Conservation (phyloP, 1,284 basidiomycete species). For the Ustilago loliicola region DNA sequence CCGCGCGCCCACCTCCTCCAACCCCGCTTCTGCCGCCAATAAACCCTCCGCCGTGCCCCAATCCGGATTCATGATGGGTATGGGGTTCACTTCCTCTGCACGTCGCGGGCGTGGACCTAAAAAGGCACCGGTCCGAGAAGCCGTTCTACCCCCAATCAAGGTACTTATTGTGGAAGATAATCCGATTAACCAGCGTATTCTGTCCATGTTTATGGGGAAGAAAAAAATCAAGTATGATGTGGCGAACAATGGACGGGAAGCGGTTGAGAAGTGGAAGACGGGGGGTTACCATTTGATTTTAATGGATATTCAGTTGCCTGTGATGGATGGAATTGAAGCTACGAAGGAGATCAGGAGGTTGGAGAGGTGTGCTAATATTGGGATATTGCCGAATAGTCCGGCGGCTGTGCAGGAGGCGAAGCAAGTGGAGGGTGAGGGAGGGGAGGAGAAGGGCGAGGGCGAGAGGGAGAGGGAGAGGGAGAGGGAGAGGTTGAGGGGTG, state of each 20-base stretch:
- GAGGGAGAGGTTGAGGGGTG: neutral
- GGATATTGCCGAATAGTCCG: conserved; percentile 78
- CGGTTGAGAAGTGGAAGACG: conserved; percentile 93
- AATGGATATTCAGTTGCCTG: conserved; percentile 99
- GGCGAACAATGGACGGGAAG: conserved; percentile 94
- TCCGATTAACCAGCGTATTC: conserved; percentile 96
- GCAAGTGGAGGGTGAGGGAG: neutral
- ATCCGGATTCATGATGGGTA: conserved; percentile 67
- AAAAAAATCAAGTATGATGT: conserved; percentile 96
- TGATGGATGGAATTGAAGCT: conserved; percentile 97
- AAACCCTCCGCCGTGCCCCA: conserved; percentile 65
- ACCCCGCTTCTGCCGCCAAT: conserved; percentile 37
- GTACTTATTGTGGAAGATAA: conserved; percentile 78
- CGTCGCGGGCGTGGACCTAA: conserved; percentile 52
- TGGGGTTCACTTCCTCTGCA: conserved; percentile 55
- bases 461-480: neutral
- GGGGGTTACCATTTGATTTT: conserved; percentile 96
- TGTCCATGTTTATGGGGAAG: conserved; percentile 94
- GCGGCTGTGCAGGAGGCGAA: conserved; percentile 65
- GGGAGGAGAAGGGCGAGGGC: neutral
- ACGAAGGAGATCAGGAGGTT: conserved; percentile 93
- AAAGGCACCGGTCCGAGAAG: conserved; percentile 59
- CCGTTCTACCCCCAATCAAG: conserved; percentile 67
- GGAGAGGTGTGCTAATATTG: conserved; percentile 79
- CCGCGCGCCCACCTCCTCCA: conserved; percentile 27